Evolutionary conservation across 2,329 filamentous ascomycete species (phyloP), one percentile per base, ranked within the genome.

Genomic region (Claviceps spartinae): DNA sequence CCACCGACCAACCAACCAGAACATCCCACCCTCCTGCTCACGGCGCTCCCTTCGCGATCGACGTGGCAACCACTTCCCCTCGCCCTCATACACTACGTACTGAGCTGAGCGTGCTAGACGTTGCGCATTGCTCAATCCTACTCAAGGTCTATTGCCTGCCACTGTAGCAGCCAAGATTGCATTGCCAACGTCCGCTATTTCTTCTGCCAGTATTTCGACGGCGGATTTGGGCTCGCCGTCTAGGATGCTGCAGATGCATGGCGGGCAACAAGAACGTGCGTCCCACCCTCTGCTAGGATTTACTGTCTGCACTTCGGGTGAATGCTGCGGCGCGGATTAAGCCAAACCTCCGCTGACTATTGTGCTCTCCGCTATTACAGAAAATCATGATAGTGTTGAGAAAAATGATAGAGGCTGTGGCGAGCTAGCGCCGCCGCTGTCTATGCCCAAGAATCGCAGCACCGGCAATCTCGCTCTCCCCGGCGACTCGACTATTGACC

Each of bases 401-500:
- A 61, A 69, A 52, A 62, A 64, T 53, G 62, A 67, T 62, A 68
- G 68, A 61, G 73, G 69, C 53, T 68, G 72, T 56, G 69, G 63
- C 60, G 72, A 72, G 62, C 69, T 76, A 55, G 61, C 69, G 51
- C 67, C 72, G 43, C 65, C 72, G 47, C 63, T 79, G 53, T 71
- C 74, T 55, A 69, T 83, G 52, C 79, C 79, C 53, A 83, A 82
- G 67, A 83, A 82, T 64, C 73, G 77, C 60, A 83, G 80, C 64
- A 82, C 80, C n/a, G 75, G 78, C 50, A 83, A 82, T 61, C 71
- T 83, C 54, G 67, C 72, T 53, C 64, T 75, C 57, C 64, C 70
- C 57, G 64, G 65, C 56, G 74, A 78, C 54, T 67, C 61, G n/a
- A 50, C 55, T 26, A 67, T 77, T 49, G 79, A 83, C 58, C 79